These are phyloP conservation scores for Melanomma pulvis-pyrius DNA, from an alignment of 495 filamentous ascomycete genomes.

Conservation along the genomic window DNA sequence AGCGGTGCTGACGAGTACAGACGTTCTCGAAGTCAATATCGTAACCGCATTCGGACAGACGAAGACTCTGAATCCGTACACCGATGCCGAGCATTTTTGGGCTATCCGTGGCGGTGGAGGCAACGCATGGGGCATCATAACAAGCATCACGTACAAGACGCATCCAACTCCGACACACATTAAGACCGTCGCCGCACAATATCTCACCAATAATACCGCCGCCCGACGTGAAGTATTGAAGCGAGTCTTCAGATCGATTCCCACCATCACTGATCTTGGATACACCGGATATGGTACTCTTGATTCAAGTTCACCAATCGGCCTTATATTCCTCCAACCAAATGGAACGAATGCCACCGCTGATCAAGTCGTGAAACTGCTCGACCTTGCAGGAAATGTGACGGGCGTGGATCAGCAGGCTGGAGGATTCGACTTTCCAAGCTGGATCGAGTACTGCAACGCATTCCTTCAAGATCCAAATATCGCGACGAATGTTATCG, in stretches of 20 bases:
- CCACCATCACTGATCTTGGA: slow-evolving; percentile 12
- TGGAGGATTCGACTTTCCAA: neutral
- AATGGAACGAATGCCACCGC: slow-evolving; percentile 26
- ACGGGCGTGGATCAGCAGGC: slow-evolving; percentile 1
- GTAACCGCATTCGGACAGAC: slow-evolving; percentile 12
- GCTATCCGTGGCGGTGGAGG: slow-evolving; percentile 26
- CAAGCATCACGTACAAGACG: slow-evolving; percentile 22
- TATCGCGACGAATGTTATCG: slow-evolving; percentile 29
- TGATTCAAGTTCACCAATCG: neutral
- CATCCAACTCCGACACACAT: slow-evolving; percentile 18
- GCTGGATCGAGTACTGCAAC: slow-evolving; percentile 23
- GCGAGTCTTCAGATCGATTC: slow-evolving; percentile 1
- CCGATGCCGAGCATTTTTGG: slow-evolving; percentile 19
- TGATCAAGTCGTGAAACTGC: slow-evolving; percentile 1
- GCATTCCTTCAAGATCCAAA: slow-evolving; percentile 32
- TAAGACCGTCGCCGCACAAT: slow-evolving; percentile 11
- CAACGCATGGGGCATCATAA: slow-evolving; percentile 22
- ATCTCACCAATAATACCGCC: slow-evolving; percentile 2
- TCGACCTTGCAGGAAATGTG: slow-evolving; percentile 4
- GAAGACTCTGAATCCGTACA: slow-evolving; percentile 15
- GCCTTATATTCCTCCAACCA: slow-evolving; percentile 18
- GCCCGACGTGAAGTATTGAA: neutral
- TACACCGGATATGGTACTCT: slow-evolving; percentile 26
- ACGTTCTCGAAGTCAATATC: slow-evolving; percentile 22
- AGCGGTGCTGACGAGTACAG: neutral